phyloP scores from a whole-genome alignment of 1,284 basidiomycete species.

The Ceratobasidium sp. region DNA sequence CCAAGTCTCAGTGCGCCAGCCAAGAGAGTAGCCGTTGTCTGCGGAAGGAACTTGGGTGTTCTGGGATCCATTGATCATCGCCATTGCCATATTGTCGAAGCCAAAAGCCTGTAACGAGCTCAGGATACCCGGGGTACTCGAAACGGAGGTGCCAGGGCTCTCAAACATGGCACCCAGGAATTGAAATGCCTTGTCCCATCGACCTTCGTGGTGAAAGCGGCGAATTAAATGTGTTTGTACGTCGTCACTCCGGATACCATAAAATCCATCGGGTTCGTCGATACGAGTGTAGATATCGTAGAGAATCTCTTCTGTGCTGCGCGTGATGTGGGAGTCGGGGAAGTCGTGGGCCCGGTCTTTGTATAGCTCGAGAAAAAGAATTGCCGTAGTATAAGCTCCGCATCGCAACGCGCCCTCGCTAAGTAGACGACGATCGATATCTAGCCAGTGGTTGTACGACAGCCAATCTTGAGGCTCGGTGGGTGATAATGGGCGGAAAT shows the following conservation, averaged over 20 bases:
- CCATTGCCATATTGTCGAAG: slow-evolving; percentile 84
- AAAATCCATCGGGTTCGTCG: slow-evolving; percentile 98
- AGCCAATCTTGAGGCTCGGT: slow-evolving; percentile 65
- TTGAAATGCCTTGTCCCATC: slow-evolving; percentile 91
- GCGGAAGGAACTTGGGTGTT: slow-evolving; percentile 59
- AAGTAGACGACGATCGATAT: slow-evolving; percentile 80
- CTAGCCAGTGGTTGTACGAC: slow-evolving; percentile 85
- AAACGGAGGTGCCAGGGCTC: slow-evolving; percentile 60
- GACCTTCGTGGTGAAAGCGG: slow-evolving; percentile 90
- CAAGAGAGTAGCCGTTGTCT: slow-evolving; percentile 79
- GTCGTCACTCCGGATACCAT: slow-evolving; percentile 82
- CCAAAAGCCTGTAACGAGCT: slow-evolving; percentile 88
- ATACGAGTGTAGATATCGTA: slow-evolving; percentile 95
- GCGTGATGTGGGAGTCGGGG: slow-evolving; percentile 53
- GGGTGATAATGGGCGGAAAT: slow-evolving; percentile 62
- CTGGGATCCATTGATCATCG: slow-evolving; percentile 64
- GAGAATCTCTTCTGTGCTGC: slow-evolving; percentile 72
- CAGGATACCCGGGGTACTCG: slow-evolving; percentile 69
- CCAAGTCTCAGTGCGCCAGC: slow-evolving; percentile 94
- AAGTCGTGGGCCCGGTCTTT: slow-evolving; percentile 50
- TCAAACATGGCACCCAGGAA: slow-evolving; percentile 90
- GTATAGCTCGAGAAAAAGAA: slow-evolving; percentile 88
- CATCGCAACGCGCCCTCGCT: slow-evolving; percentile 81
- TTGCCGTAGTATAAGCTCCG: slow-evolving; percentile 87
- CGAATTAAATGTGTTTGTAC: slow-evolving; percentile 82